Evolutionary conservation across 2,329 filamentous ascomycete species (phyloP).

Genomic region (Penicillium sp.): DNA sequence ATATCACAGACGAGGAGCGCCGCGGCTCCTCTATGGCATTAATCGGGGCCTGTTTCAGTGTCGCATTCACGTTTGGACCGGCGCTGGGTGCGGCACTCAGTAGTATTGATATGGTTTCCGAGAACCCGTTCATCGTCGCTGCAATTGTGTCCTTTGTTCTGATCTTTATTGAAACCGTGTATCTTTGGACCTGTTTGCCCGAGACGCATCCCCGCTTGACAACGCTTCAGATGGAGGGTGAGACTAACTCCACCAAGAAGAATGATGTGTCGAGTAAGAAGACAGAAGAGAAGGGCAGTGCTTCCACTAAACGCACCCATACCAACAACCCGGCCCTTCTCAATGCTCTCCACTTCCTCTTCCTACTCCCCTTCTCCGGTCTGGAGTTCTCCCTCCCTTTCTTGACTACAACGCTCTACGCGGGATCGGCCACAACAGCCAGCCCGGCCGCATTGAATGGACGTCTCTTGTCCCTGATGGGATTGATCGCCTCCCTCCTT

Average conservation of each 20-base stretch:
- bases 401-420: slow-evolving; percentile 93
- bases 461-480: slow-evolving; percentile 83
- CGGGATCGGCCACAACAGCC: slow-evolving; percentile 56
- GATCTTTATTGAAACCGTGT: slow-evolving; percentile 82
- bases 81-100: slow-evolving; percentile 85
- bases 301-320: slow-evolving; percentile 35
- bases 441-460: slow-evolving; percentile 72
- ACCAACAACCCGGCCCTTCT: slow-evolving; percentile 83
- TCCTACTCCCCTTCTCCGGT: slow-evolving; percentile 94
- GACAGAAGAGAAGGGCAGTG: neutral
- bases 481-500: slow-evolving; percentile 84
- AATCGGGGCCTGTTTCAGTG: slow-evolving; percentile 92
- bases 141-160: slow-evolving; percentile 83
- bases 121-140: slow-evolving; percentile 91
- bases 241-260: slow-evolving; percentile 23
- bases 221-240: slow-evolving; percentile 14
- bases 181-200: slow-evolving; percentile 79
- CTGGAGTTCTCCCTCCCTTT: slow-evolving; percentile 98
- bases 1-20: slow-evolving; percentile 83
- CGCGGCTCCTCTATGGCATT: slow-evolving; percentile 93
- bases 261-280: neutral
- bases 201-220: slow-evolving; percentile 72
- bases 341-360: slow-evolving; percentile 82
- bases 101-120: slow-evolving; percentile 71
- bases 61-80: slow-evolving; percentile 95